Conservation (phyloP, 768 basidiomycete genomes). For the Pholiota microspora region DNA sequence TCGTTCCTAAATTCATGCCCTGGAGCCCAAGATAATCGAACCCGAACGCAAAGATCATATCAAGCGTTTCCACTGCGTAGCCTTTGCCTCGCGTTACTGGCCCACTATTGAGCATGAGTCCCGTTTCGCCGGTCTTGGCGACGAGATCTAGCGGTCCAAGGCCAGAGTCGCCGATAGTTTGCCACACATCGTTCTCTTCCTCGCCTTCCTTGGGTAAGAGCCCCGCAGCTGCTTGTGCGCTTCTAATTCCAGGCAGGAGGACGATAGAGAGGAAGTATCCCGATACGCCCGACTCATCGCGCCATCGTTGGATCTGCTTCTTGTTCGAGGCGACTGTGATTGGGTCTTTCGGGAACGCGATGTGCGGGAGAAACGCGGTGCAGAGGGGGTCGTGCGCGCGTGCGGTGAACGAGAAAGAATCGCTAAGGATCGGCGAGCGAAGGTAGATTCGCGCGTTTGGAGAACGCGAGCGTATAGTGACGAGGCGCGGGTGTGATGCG, state of each 20-base stretch:
- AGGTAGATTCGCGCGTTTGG: constrained; percentile 16
- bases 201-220: constrained; percentile 1
- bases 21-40: constrained; percentile 19
- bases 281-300: constrained; percentile 12
- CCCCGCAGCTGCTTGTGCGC: background rate
- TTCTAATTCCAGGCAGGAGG: constrained; percentile 10
- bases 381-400: constrained; percentile 20
- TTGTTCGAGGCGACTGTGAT: constrained; percentile 18
- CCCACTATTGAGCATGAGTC: constrained; percentile 22
- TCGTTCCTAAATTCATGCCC: constrained; percentile 12
- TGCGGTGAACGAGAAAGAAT: constrained; percentile 14
- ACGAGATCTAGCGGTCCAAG: constrained; percentile 11
- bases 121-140: constrained; percentile 16
- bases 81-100: constrained; percentile 18
- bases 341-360: constrained; percentile 10
- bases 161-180: constrained; percentile 19
- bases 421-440: constrained; percentile 17
- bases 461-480: constrained; percentile 15
- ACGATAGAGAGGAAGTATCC: constrained; percentile 16
- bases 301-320: constrained; percentile 15
- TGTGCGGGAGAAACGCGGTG: constrained; percentile 14
- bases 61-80: constrained; percentile 17
- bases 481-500: constrained; percentile 7
- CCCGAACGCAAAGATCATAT: constrained; percentile 20
- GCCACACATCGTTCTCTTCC: constrained; percentile 1